Evolutionary conservation across 768 basidiomycete species (phyloP).

Genomic region (Mycena crocata): DNA sequence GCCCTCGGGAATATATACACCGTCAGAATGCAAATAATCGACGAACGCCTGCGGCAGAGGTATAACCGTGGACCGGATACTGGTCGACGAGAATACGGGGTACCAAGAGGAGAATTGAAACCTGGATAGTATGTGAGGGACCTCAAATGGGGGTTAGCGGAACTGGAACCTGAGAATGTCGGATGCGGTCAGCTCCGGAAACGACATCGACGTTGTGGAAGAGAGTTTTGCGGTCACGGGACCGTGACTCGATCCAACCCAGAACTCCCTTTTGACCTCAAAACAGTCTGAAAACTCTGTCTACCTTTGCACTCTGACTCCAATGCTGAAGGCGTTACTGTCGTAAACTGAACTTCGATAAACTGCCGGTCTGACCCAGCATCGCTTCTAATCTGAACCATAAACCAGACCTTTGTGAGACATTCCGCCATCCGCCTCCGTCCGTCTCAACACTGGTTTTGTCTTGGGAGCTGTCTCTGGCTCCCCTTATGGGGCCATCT

Average conservation of each 20-base stretch:
- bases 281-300: background rate
- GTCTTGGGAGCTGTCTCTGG: constrained; percentile 6
- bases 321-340: too few relatives aligned
- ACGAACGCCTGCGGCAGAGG: constrained; percentile 74
- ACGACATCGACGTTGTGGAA: constrained; percentile 43
- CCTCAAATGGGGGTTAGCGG: too few relatives aligned
- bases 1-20: constrained; percentile 86
- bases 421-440: background rate
- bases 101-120: constrained; percentile 94
- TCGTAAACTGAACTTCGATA: too few relatives aligned
- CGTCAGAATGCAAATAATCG: constrained; percentile 83
- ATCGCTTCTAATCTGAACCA: background rate
- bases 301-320: background rate
- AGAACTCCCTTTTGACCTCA: background rate
- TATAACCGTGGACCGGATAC: constrained; percentile 81
- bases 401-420: background rate
- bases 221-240: constrained; percentile 22
- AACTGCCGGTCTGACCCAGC: too few relatives aligned
- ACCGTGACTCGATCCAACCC: constrained; percentile 19
- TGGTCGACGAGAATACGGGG: constrained; percentile 68
- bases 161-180: constrained; percentile 81
- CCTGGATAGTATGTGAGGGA: too few relatives aligned
- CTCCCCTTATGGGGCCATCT: constrained; percentile 4
- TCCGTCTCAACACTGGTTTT: too few relatives aligned
- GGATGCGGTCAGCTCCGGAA: constrained; percentile 62